Conservation (phyloP, 23 red algal genomes). For the Gracilariopsis chorda region DNA sequence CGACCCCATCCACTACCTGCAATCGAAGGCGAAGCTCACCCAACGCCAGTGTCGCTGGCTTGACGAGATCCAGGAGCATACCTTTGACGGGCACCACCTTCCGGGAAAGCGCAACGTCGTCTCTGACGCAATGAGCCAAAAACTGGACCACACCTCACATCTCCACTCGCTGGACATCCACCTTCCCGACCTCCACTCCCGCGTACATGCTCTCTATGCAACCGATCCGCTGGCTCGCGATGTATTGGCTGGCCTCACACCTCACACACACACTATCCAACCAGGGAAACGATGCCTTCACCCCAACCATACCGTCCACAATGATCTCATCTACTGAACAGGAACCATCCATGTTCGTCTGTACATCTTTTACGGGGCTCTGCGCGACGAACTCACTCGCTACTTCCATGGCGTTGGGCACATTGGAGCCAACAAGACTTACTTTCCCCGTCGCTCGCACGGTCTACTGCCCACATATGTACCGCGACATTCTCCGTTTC, state of each 20-base stretch:
- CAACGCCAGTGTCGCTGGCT: slow-evolving; percentile 27
- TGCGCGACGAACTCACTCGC: neutral
- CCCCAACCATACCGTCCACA: neutral
- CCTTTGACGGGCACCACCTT: neutral
- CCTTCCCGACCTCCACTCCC: neutral
- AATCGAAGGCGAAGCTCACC: slow-evolving; percentile 6
- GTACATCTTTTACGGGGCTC: neutral
- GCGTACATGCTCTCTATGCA: neutral
- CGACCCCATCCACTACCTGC: slow-evolving; percentile 37
- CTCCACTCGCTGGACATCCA: neutral
- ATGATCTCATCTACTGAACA: neutral
- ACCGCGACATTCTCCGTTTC: neutral
- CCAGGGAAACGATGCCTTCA: neutral
- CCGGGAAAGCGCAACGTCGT: neutral
- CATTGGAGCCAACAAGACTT: neutral
- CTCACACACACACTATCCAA: neutral
- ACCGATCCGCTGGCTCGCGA: too few species aligned
- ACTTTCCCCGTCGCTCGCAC: neutral
- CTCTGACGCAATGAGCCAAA: neutral
- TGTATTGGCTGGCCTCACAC: neutral
- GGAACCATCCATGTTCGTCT: neutral
- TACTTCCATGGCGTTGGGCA: neutral
- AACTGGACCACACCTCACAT: neutral
- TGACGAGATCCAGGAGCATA: slow-evolving; percentile 15
- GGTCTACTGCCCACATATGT: neutral